phyloP scores from a whole-genome alignment of 2,329 filamentous ascomycete species.

The Helotiales sp. region DNA sequence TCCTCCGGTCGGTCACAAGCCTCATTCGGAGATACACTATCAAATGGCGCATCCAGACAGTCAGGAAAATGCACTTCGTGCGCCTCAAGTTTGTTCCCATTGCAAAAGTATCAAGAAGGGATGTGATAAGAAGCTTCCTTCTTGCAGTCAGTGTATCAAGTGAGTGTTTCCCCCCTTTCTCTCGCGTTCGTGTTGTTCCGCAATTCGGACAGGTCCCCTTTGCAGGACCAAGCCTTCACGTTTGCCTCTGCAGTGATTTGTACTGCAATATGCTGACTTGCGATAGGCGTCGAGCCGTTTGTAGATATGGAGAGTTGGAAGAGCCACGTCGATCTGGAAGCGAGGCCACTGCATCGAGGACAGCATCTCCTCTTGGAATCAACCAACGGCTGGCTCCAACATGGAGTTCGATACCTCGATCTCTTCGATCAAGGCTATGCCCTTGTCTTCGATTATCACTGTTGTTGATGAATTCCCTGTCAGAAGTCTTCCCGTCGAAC shows the following conservation, averaged over 20 bases:
- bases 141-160: conserved; percentile 34
- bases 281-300: conserved; percentile 29
- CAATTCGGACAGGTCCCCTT: background rate
- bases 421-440: conserved; percentile 17
- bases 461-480: conserved; percentile 30
- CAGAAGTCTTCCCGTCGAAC: conserved; percentile 27
- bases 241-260: background rate
- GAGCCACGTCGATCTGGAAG: conserved; percentile 24
- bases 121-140: conserved; percentile 35
- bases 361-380: background rate
- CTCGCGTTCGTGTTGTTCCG: background rate
- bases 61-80: conserved; percentile 17
- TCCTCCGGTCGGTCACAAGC: background rate
- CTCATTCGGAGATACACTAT: background rate
- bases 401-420: conserved; percentile 28
- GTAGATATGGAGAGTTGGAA: conserved; percentile 29
- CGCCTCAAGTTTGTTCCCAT: conserved; percentile 33
- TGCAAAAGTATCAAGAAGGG: conserved; percentile 37
- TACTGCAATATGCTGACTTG: conserved; percentile 9
- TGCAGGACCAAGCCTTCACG: background rate
- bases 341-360: conserved; percentile 19
- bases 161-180: conserved; percentile 19
- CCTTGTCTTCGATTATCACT: conserved; percentile 30
- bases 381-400: conserved; percentile 15
- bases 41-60: conserved; percentile 14